Base-by-base conservation (phyloP, 2,329 filamentous ascomycete species). In the Geosmithia putterillii region DNA sequence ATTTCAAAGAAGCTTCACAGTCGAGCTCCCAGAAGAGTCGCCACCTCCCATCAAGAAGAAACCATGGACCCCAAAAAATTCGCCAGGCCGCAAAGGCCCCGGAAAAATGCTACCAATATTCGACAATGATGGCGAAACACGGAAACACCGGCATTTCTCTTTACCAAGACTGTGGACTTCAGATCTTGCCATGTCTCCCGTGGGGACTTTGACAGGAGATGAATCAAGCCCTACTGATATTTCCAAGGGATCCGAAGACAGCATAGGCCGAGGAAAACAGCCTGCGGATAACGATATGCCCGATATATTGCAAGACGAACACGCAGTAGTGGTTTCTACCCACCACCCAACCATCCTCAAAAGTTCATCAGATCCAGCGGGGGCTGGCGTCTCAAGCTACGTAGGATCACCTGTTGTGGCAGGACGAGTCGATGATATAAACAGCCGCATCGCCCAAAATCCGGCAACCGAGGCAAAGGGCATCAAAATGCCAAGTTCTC, bases 1-100 rank as follows among this genome's bases (percentile, higher is more conserved):
- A 0, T 95, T 95, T 58, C 73, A 81, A 53, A 73, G 87, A 46
- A 73, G 74, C 3, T 94, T 94, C 52, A 81, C 77, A 0, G 79
- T 90, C 10, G 73, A 82, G 42, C 64, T 92, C 17, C 86, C 86
- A 1, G 79, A 85, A 52, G 70, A 74, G 45, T 79, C 81, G 10
- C 70, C 74, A 50, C 76, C 74, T 1, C 82, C 81, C 2, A 65
- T 76, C 42, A 79, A 72, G 54, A 83, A 80, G 62, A 76, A 71
- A 49, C 79, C 83, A 14, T 86, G 83, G 79, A 80, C 72, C 22
- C 79, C 81, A 15, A 42, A 45, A 1, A 14, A 17, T 23, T 73
- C 72, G 9, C 66, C 70, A 4, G 74, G 67, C 44, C 61, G 67
- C 5, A 63, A 72, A 46, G 19, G 21, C 8, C 32, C 20, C 17